Evolutionary conservation across 306 rosid genomes (phyloP).

Genomic region (Biancaea sappan): DNA sequence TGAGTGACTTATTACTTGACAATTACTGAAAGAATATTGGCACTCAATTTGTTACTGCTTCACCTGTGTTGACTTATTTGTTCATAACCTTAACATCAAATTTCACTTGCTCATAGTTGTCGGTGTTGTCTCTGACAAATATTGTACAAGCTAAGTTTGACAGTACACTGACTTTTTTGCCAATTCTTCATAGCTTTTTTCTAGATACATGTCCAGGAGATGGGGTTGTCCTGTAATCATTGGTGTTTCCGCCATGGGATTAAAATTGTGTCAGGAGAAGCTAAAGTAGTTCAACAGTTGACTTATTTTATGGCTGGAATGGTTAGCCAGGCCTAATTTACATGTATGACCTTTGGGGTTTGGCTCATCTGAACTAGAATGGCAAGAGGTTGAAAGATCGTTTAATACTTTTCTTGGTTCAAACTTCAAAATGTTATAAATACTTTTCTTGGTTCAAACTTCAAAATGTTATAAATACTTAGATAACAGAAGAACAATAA

Average conservation of each 20-base stretch:
- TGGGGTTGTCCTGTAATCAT: too few relatives aligned
- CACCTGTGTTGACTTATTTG: not conserved
- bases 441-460: not conserved
- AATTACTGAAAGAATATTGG: not conserved
- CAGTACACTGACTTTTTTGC: not conserved
- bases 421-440: constrained; percentile 2
- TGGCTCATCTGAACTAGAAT: not conserved
- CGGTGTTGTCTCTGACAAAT: not conserved
- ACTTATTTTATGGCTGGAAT: too few relatives aligned
- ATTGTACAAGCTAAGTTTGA: not conserved
- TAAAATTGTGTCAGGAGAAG: too few relatives aligned
- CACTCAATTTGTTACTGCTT: not conserved
- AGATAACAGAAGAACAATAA: not conserved
- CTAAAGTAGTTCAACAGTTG: too few relatives aligned
- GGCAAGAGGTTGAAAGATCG: not conserved
- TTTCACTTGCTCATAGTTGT: not conserved
- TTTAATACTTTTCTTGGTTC: not conserved
- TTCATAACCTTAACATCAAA: not conserved
- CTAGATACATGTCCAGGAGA: too few relatives aligned
- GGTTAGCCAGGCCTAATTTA: not conserved
- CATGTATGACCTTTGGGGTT: not conserved
- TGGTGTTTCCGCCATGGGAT: too few relatives aligned
- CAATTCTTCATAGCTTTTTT: too few relatives aligned
- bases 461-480: constrained; percentile 13
- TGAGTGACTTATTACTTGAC: not conserved